phyloP scores from a whole-genome alignment of 148 eudicot genomes.

The Dianthus caryophyllus region DNA sequence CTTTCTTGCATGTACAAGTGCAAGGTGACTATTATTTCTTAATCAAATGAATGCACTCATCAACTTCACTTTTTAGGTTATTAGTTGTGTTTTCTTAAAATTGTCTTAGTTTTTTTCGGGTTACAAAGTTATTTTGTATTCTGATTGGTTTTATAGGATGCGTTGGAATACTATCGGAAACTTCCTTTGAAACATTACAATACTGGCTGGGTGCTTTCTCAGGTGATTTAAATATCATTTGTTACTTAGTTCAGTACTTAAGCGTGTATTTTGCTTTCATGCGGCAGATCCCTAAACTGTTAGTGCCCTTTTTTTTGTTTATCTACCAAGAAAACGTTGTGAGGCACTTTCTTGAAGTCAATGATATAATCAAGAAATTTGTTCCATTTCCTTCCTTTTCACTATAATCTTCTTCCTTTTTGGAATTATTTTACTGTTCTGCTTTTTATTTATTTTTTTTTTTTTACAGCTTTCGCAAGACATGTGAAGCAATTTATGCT shows the following conservation, averaged over 20 bases:
- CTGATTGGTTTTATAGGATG: conserved; percentile 54
- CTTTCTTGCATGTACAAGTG: conserved; percentile 78
- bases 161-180: conserved; percentile 64
- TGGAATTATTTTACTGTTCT: too few species aligned
- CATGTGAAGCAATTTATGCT: too few species aligned
- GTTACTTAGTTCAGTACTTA: background rate
- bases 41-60: background rate
- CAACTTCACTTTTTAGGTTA: too few species aligned
- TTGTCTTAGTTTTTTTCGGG: too few species aligned
- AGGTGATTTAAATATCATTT: conserved; percentile 36
- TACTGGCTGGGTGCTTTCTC: conserved; percentile 97
- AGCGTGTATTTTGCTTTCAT: background rate
- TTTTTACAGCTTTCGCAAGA: too few species aligned
- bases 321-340: conserved; percentile 1
- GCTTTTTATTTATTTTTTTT: too few species aligned
- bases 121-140: conserved; percentile 2
- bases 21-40: conserved; percentile 51
- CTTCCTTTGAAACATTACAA: conserved; percentile 84
- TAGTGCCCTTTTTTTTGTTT: background rate
- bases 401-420: too few species aligned
- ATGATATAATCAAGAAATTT: too few species aligned
- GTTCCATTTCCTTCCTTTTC: too few species aligned
- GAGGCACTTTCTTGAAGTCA: too few species aligned
- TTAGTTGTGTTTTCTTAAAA: too few species aligned
- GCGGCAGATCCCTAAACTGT: too few species aligned